Evolutionary conservation across 1,284 basidiomycete species (phyloP), one percentile per base, ranked within the genome.

Genomic region (Rhodotorula sp.): DNA sequence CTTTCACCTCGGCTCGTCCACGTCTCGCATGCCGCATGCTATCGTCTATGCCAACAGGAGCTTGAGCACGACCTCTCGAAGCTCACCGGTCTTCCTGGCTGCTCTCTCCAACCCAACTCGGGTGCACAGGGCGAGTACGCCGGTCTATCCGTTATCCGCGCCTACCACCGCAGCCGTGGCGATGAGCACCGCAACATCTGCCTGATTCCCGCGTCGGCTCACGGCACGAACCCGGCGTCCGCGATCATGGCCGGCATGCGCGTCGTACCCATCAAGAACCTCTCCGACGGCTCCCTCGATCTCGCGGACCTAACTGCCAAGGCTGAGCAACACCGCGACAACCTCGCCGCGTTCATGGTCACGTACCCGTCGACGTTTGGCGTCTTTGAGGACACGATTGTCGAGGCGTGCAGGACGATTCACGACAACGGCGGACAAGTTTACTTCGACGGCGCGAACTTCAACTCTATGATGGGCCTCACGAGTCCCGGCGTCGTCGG

Each of bases 191-290:
- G 95, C 62, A 87, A 98, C 80, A 86, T 98, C 59, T 99, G 95
- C 80, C 82, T 99, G 69, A 96, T 99, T 76, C 95, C 95, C 58
- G 84, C 94, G 66, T 95, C 92, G 75, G 94, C 95, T 1, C 95
- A 98, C 82, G 94, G 94, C 59, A 97, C 94, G 55, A 95, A 95
- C 81, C 92, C 93, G 65, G 93, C 92, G 65, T 95, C 92, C 53
- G 95, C 95, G 58, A 89, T 91, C 66, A 95, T 99, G 94, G 92
- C 95, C 59, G 95, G 95, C 48, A 85, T 98, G 81, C 95, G 92
- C 80, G 95, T 99, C 48, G 92, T 99, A 4, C 83, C 95, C 30
- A 88, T 99, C 79, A 96, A 96, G 84, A 91, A 90, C 8, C 86
- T 89, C 71, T 79, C 83, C 4, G 91, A 96, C 78, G 95, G 95